These are phyloP conservation scores for Neurospora sp. DNA, from an alignment of 495 filamentous ascomycete species.

Conservation along the genomic window DNA sequence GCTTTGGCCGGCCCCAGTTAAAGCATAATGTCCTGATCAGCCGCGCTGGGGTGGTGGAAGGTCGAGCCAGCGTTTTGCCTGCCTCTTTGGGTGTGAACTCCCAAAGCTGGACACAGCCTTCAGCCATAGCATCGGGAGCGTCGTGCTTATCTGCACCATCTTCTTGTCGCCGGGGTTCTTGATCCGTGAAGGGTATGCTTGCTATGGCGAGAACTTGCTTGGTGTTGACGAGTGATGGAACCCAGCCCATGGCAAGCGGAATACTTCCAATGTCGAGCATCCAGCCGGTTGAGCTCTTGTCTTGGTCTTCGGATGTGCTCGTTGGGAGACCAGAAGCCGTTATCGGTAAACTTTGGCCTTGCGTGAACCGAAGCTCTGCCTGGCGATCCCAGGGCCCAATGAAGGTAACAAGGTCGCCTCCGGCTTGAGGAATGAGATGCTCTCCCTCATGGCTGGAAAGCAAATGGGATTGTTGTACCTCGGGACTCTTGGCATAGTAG, in stretches of 20 bases:
- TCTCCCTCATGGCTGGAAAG: slow-evolving; percentile 14
- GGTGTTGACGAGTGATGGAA: slow-evolving; percentile 19
- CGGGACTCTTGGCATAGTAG: slow-evolving; percentile 6
- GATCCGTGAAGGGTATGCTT: slow-evolving; percentile 34
- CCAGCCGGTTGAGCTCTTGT: slow-evolving; percentile 23
- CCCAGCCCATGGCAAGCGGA: slow-evolving; percentile 34
- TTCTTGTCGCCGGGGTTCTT: slow-evolving; percentile 16
- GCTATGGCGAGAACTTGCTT: slow-evolving; percentile 35
- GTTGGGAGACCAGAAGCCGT: slow-evolving; percentile 7
- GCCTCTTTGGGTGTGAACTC: slow-evolving; percentile 18
- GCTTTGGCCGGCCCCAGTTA: slow-evolving; percentile 30
- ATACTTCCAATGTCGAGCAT: slow-evolving; percentile 36
- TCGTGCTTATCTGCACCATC: slow-evolving; percentile 9
- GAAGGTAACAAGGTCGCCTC: slow-evolving; percentile 21
- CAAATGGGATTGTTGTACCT: slow-evolving; percentile 13
- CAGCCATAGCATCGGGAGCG: slow-evolving; percentile 7
- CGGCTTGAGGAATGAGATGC: slow-evolving; percentile 20
- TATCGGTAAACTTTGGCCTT: slow-evolving; percentile 21
- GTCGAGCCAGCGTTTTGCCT: slow-evolving; percentile 7
- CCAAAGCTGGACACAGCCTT: slow-evolving; percentile 34
- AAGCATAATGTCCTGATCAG: slow-evolving; percentile 24
- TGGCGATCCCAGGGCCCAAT: slow-evolving; percentile 29
- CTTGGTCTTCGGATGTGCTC: slow-evolving; percentile 4
- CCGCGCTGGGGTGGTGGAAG: slow-evolving; percentile 15
- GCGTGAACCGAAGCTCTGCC: slow-evolving; percentile 21